phyloP scores from a whole-genome alignment of 768 basidiomycete genomes.

The Cystobasidium tubakii region DNA sequence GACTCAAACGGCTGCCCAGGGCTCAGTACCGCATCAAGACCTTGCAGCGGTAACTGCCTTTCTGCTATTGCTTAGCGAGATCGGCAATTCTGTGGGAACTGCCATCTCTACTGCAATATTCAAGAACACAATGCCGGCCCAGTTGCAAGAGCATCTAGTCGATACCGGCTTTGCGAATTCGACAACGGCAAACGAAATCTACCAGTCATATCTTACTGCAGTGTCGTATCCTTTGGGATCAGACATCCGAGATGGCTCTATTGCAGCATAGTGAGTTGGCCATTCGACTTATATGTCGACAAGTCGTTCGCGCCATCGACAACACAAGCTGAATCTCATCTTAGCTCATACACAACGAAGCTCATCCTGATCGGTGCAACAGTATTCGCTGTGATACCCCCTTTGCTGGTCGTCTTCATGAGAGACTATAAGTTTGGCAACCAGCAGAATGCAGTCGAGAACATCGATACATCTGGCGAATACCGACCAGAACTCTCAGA shows the following conservation, averaged over 20 bases:
- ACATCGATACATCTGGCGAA: slow-evolving; percentile 44
- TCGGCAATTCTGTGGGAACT: slow-evolving; percentile 49
- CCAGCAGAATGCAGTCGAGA: slow-evolving; percentile 65
- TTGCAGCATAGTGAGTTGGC: slow-evolving; percentile 48
- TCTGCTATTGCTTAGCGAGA: slow-evolving; percentile 50
- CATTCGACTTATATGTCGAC: not conserved
- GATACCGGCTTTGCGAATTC: slow-evolving; percentile 53
- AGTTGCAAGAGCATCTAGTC: slow-evolving; percentile 57
- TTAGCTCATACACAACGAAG: slow-evolving; percentile 42
- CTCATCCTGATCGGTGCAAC: too few species aligned
- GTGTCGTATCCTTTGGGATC: slow-evolving; percentile 49
- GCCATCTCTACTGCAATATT: slow-evolving; percentile 47
- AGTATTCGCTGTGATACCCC: slow-evolving; percentile 58
- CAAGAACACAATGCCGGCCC: slow-evolving; percentile 50
- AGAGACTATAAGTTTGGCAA: slow-evolving; percentile 65
- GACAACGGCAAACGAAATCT: slow-evolving; percentile 39
- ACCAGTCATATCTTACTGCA: slow-evolving; percentile 54
- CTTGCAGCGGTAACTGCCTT: too few species aligned
- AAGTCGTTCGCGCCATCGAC: too few species aligned
- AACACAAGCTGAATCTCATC: not conserved
- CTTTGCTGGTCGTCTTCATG: slow-evolving; percentile 59
- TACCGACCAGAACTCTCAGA: not conserved
- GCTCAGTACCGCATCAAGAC: too few species aligned
- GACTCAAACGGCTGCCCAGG: too few species aligned
- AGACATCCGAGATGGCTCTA: slow-evolving; percentile 63